Evolutionary conservation across 1,284 basidiomycete species (phyloP), one percentile per base, ranked within the genome.

Genomic region (Termitomyces sp.): DNA sequence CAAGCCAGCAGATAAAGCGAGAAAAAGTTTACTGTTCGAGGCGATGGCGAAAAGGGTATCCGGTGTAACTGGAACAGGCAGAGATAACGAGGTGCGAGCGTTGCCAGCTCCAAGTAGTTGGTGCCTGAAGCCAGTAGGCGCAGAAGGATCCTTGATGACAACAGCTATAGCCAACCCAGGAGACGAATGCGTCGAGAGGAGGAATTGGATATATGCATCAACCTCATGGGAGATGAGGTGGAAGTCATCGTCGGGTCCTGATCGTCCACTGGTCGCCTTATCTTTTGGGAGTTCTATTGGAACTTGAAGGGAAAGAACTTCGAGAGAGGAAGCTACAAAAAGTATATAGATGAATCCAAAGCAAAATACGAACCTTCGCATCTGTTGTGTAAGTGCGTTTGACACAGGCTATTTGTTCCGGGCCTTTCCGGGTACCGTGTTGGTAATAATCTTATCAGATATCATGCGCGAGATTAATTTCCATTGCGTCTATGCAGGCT

Each of bases 1-100:
- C 4, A 74, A 58, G 0, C 72, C 72, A 5, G 69, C 62, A 1
- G 70, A 67, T 37, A 70, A 50, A 10, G 73, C 61, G n/a, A 71
- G 59, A 57, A 76, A 72, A 1, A 73, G 61, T 54, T 75, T 73
- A 62, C 66, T 70, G 56, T 73, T 73, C 0, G 72, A 74, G 19
- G 68, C 73, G 52, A 75, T 73, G 3, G 70, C 68, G 50, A 73
- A 74, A 3, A 73, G 54, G 0, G 73, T 71, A 50, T 73, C 70
- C 2, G 70, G 70, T 0, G 68, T 71, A 4, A 73, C 62, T 10
- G 65, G 68, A 18, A 53, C 52, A 24, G 34, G 48, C 1, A 48
- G 47, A 13, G 11, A 3, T 57, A 53, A n/a, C 62, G 66, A 39
- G 0, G 57, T 68, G 10, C 62, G 60, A 3, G 69, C 70, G 4